phyloP scores from a whole-genome alignment of 2,329 filamentous ascomycete genomes.

The Sclerotinia trifoliorum region DNA sequence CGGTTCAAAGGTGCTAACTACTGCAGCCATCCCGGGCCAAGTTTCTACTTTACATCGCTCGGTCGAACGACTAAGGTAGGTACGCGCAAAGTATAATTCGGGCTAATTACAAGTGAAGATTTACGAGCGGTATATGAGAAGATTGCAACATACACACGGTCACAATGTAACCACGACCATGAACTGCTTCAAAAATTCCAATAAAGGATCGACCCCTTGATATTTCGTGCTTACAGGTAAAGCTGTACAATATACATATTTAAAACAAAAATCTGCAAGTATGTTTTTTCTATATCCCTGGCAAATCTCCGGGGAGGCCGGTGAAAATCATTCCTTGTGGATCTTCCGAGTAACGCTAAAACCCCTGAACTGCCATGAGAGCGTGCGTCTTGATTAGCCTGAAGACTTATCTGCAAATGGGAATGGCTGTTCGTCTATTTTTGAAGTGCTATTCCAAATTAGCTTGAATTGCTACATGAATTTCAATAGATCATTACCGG shows the following conservation, averaged over 20 bases:
- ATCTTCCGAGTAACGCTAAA: background rate
- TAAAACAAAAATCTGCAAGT: background rate
- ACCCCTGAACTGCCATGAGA: background rate
- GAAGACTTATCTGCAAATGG: background rate
- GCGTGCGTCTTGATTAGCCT: background rate
- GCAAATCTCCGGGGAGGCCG: background rate
- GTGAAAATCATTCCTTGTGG: background rate
- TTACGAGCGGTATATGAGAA: background rate
- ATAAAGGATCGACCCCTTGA: background rate
- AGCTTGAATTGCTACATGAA: background rate
- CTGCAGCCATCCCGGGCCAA: conserved; percentile 8
- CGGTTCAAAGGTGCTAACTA: background rate
- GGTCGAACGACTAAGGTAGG: background rate
- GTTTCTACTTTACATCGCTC: background rate
- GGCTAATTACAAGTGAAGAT: background rate
- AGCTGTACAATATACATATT: background rate
- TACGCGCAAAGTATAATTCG: conserved; percentile 5
- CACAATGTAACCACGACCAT: background rate
- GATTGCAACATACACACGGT: background rate
- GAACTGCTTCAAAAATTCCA: background rate
- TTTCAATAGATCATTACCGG: conserved; percentile 6
- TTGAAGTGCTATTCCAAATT: background rate
- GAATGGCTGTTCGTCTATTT: background rate
- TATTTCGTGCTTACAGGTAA: background rate
- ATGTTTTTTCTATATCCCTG: background rate